Base-by-base conservation (phyloP, 345 rosid genomes). In the Eutrema yunnanense region DNA sequence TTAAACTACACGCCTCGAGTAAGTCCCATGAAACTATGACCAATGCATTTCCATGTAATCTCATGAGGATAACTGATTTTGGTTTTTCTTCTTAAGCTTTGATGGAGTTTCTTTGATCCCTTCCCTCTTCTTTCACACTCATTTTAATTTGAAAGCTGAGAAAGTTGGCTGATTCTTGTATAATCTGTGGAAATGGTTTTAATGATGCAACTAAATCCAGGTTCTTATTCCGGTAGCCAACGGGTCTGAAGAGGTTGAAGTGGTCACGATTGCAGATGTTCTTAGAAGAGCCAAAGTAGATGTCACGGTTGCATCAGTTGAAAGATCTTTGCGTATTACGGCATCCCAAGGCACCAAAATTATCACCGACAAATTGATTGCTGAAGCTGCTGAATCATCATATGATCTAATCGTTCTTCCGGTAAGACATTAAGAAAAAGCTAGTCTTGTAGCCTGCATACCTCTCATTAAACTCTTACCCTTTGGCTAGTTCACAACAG, bases 141-240 rank as follows among this genome's bases (percentile, higher is more conserved):
- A 4, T 38, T 50, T 50, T 50, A 14, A 14, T 53, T 29, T 41
- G 16, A 32, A 27, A 54, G 65, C 19, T 47, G 27, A 29, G 34
- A 19, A 54, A 11, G 70, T 65, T 37, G 33, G 34, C 57, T 9
- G 59, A 43, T 59, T 63, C 73, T 72, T 60, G 22, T 54, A 22
- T 4, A 56, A 13, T 40, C 51, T 51, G 70, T 62, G 14, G 50
- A 14, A 9, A 48, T 68, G 26, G 52, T 48, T 67, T 61, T 69
- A 38, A 66, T 36, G 32, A 43, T 73, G 53, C 32, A 67, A 69
- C 72, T 69, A 38, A 11, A 34, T 46, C 4, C 84, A 94, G 96
- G 93, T 89, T 73, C 95, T 94, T 30, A 68, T 94, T 74, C 93
- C 97, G 11, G 82, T 87, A 74, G 96, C 97, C 73, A 89, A 91